Conservation (phyloP, 1,139 yeast genomes). For the Kazachstania sp. region DNA sequence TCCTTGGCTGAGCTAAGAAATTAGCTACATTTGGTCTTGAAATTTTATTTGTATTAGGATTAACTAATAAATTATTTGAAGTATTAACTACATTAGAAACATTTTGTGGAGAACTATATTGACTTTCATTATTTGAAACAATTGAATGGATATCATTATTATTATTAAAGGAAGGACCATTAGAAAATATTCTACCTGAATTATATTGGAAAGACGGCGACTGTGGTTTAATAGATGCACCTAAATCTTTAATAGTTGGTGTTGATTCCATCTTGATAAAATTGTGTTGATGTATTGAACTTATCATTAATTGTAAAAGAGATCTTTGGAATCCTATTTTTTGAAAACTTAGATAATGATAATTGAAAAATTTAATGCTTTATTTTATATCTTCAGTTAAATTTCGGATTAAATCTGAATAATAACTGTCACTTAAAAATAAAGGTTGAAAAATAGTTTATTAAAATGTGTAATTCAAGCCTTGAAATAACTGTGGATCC, state of each 20-base stretch:
- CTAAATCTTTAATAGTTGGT: background rate
- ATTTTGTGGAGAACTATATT: background rate
- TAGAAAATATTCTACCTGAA: background rate
- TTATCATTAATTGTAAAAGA: background rate
- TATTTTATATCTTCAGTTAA: too few species aligned
- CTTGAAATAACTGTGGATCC: too few species aligned
- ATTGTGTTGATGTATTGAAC: background rate
- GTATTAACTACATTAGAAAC: background rate
- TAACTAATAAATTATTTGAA: background rate
- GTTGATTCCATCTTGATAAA: slow-evolving; percentile 1
- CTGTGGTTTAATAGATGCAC: background rate
- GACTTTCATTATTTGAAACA: background rate
- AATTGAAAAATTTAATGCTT: too few species aligned
- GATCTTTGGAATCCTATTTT: background rate
- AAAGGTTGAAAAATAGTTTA: too few species aligned
- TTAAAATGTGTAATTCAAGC: too few species aligned
- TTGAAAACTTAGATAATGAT: too few species aligned
- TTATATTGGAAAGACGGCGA: background rate
- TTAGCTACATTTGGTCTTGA: slow-evolving; percentile 1
- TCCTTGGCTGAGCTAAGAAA: background rate
- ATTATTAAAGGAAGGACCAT: background rate
- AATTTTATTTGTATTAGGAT: background rate
- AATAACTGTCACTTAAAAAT: too few species aligned
- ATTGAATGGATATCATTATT: background rate
- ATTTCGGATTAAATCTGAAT: too few species aligned